These are phyloP conservation scores for Cystofilobasidium macerans DNA, from an alignment of 768 basidiomycete species.

Conservation along the genomic window DNA sequence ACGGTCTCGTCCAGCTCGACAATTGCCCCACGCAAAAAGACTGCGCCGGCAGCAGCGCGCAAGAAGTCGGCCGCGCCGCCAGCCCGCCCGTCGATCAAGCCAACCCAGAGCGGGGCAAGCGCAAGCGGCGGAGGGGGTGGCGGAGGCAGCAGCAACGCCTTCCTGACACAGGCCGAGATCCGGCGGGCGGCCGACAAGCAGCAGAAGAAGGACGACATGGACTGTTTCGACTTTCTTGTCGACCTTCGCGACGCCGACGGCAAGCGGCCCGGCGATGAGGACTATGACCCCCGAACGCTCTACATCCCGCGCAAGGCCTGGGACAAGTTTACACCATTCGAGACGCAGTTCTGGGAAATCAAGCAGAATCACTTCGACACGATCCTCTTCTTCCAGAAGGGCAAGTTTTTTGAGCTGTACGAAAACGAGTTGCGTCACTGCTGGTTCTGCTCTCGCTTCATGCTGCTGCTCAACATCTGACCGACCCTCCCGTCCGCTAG, in stretches of 20 bases:
- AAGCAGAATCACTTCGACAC: constrained; percentile 97
- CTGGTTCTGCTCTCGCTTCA: too few relatives aligned
- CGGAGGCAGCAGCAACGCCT: constrained; percentile 36
- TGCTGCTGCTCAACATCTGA: too few relatives aligned
- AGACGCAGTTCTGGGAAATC: constrained; percentile 70
- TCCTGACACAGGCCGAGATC: constrained; percentile 75
- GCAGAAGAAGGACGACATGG: constrained; percentile 66
- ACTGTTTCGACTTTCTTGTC: constrained; percentile 30
- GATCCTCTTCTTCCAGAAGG: constrained; percentile 63
- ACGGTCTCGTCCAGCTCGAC: neutral
- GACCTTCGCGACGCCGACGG: constrained; percentile 47
- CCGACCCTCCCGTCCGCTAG: neutral
- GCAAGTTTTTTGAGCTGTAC: constrained; percentile 51
- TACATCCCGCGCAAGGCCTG: constrained; percentile 66
- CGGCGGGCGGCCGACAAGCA: constrained; percentile 64
- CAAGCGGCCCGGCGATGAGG: constrained; percentile 54
- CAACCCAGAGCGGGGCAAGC: neutral
- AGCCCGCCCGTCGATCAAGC: constrained; percentile 25
- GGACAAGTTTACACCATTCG: constrained; percentile 83
- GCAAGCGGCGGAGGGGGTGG: constrained; percentile 18
- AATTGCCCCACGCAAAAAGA: constrained; percentile 1
- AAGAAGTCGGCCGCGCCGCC: constrained; percentile 28
- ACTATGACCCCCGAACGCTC: constrained; percentile 83
- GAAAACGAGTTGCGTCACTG: constrained; percentile 73
- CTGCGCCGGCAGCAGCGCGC: neutral